Conservation (phyloP, 805 yeast genomes). For the Candida coquimbonensis region DNA sequence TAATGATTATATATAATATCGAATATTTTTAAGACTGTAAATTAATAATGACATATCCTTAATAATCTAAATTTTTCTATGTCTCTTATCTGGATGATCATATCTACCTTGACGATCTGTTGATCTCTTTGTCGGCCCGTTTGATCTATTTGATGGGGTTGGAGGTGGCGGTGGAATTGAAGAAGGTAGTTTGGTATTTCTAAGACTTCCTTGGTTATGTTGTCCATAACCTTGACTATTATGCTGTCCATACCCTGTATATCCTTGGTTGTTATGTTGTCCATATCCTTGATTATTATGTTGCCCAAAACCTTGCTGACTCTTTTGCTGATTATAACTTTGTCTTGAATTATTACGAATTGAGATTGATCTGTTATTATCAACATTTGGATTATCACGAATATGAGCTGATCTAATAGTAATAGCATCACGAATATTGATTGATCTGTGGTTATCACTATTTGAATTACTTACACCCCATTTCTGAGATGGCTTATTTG, state of each 20-base stretch:
- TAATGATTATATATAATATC: too few relatives aligned
- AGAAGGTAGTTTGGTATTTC: neutral
- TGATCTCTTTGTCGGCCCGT: slow-evolving; percentile 2
- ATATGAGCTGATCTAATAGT: neutral
- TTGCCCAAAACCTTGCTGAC: neutral
- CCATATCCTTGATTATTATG: neutral
- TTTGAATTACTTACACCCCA: slow-evolving; percentile 4
- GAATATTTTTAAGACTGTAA: neutral
- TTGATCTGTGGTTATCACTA: neutral
- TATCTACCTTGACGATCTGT: slow-evolving; percentile 2
- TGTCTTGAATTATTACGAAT: too few relatives aligned
- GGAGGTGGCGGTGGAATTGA: slow-evolving; percentile 16
- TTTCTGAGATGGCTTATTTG: neutral
- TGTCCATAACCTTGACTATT: neutral
- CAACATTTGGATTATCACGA: neutral
- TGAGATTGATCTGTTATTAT: too few relatives aligned
- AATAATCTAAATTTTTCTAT: slow-evolving; percentile 5
- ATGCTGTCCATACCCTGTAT: neutral
- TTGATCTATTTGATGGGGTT: neutral
- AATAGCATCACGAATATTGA: neutral
- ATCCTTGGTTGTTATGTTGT: slow-evolving; percentile 4
- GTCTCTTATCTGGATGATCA: slow-evolving; percentile 6
- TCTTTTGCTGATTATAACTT: neutral
- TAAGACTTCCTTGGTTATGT: slow-evolving; percentile 1
- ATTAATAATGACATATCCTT: too few relatives aligned